Percentiles rank a stretch among this genome's conserved stretches.
phyloP scores from a whole-genome alignment of 179 eudicot species.

The Nepenthes alata region DNA sequence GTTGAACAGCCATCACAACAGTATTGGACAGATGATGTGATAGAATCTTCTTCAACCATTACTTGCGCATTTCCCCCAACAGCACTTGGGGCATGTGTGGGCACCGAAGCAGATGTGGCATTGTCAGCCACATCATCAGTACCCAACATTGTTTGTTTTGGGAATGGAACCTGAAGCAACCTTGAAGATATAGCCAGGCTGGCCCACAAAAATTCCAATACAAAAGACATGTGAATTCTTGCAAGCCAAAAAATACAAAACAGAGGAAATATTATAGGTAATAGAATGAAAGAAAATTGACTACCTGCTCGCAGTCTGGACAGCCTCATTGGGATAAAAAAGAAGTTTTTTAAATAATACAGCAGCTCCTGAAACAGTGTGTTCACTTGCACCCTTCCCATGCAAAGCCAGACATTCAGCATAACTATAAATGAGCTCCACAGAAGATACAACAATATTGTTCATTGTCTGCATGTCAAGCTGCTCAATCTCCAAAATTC shows the following conservation, averaged over 20 bases:
- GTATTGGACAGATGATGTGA: conserved; percentile 94
- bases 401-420: conserved; percentile 93
- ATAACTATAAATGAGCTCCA: conserved; percentile 92
- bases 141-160: conserved; percentile 94
- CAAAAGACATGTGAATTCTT: conserved; percentile 8
- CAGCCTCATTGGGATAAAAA: conserved; percentile 83
- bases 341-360: conserved; percentile 59
- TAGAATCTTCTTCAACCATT: conserved; percentile 89
- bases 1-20: conserved; percentile 99
- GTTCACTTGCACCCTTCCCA: conserved; percentile 47
- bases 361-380: conserved; percentile 79
- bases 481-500: conserved; percentile 93
- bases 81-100: conserved; percentile 38
- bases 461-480: conserved; percentile 97
- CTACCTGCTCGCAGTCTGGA: conserved; percentile 99
- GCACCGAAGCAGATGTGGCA: conserved; percentile 39
- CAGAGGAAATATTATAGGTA: background rate
- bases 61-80: conserved; percentile 64
- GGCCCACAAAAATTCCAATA: conserved; percentile 6
- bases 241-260: background rate
- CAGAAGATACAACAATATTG: conserved; percentile 81
- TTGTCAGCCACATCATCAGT: conserved; percentile 66
- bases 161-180: conserved; percentile 98
- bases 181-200: conserved; percentile 96
- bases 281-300: conserved; percentile 4